A percentile compares a stretch with the other conserved stretches of the same genome.
Evolutionary conservation across 257 asterid species (phyloP).

Genomic region (Linaria vulgaris): DNA sequence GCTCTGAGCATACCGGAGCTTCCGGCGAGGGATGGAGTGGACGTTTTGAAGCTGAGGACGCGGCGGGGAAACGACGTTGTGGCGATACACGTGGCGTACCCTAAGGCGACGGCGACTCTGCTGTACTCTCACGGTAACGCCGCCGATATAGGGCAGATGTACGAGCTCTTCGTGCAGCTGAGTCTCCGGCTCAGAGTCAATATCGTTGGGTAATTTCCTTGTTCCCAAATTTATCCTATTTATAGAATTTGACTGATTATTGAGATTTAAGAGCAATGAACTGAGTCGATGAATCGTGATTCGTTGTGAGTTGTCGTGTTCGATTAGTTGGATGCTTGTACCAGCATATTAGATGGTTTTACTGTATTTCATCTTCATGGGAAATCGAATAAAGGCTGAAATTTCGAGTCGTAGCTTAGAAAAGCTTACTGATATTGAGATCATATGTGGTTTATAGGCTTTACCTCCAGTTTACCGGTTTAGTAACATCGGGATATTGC

Average conservation of each 20-base stretch:
- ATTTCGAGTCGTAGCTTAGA: background rate
- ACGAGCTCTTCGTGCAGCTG: constrained; percentile 90
- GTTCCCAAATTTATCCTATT: background rate
- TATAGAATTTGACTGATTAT: no score
- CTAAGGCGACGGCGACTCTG: constrained; percentile 80
- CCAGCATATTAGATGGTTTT: no score
- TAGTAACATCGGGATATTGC: constrained; percentile 1
- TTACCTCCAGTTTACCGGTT: background rate
- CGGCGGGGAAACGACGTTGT: constrained; percentile 89
- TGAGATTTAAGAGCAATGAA: no score
- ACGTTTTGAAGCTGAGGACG: constrained; percentile 76
- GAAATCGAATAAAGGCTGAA: background rate
- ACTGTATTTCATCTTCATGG: background rate
- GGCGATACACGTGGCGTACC: constrained; percentile 81
- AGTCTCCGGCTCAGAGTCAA: constrained; percentile 89
- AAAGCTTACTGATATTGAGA: background rate
- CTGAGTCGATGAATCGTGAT: no score
- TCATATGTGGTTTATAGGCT: constrained; percentile 9
- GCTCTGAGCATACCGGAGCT: constrained; percentile 73
- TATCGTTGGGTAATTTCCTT: constrained; percentile 69
- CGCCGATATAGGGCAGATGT: constrained; percentile 99
- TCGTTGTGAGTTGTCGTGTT: no score
- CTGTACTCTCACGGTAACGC: constrained; percentile 98
- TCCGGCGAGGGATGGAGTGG: constrained; percentile 73
- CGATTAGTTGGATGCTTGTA: no score